Evolutionary conservation across 768 basidiomycete species (phyloP).

Genomic region (Leccinellum luteum): DNA sequence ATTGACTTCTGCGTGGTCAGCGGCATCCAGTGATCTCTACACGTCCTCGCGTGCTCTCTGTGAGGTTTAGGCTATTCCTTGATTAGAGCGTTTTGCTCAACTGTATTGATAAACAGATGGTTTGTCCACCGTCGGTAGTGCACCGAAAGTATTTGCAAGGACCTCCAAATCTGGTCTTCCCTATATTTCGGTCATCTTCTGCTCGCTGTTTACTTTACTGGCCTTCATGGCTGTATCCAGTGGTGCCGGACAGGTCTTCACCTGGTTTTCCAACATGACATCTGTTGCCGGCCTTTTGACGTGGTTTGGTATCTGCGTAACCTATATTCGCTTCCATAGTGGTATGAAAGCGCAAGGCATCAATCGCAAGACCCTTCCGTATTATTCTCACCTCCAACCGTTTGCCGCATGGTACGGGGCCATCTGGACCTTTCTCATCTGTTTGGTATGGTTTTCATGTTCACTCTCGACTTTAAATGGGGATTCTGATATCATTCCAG

Average conservation of each 20-base stretch:
- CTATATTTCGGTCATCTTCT: constrained; percentile 65
- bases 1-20: constrained; percentile 90
- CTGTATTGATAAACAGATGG: constrained; percentile 51
- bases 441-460: constrained; percentile 48
- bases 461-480: not conserved
- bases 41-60: constrained; percentile 86
- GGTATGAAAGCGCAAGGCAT: constrained; percentile 81
- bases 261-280: constrained; percentile 80
- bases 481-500: constrained; percentile 37
- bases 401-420: constrained; percentile 61
- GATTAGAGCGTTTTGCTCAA: not conserved
- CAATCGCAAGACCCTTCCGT: constrained; percentile 70
- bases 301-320: constrained; percentile 76
- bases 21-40: constrained; percentile 85
- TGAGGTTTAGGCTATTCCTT: constrained; percentile 34
- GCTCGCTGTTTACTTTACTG: constrained; percentile 62
- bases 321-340: constrained; percentile 81
- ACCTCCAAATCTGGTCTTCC: constrained; percentile 77
- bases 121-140: constrained; percentile 75
- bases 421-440: constrained; percentile 44
- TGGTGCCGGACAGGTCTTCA: constrained; percentile 72
- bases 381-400: constrained; percentile 62
- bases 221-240: constrained; percentile 76
- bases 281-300: constrained; percentile 67
- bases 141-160: constrained; percentile 73